phyloP scores from a whole-genome alignment of 2,329 filamentous ascomycete genomes.

The Beauveria varroae region DNA sequence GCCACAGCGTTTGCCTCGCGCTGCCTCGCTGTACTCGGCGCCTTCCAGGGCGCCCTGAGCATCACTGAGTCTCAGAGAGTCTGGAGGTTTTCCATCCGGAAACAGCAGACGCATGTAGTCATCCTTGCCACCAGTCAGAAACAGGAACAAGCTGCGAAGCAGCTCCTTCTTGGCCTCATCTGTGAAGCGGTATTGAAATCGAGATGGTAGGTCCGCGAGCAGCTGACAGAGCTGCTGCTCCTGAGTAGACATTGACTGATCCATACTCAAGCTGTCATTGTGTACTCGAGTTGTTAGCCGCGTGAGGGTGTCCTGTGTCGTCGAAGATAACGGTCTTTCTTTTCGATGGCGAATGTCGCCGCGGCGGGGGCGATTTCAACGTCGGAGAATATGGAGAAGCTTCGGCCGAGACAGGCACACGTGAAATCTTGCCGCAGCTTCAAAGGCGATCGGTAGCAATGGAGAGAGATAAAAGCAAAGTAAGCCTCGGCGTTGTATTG shows the following conservation, averaged over 20 bases:
- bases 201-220: conserved; percentile 68
- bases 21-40: conserved; percentile 87
- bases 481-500: neutral
- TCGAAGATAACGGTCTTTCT: neutral
- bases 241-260: conserved; percentile 50
- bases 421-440: neutral
- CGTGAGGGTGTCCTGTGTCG: neutral
- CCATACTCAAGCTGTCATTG: conserved; percentile 34
- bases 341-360: neutral
- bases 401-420: neutral
- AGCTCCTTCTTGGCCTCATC: conserved; percentile 64
- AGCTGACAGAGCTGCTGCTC: conserved; percentile 80
- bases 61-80: conserved; percentile 69
- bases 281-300: neutral
- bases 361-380: neutral
- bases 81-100: conserved; percentile 59
- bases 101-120: conserved; percentile 78
- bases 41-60: conserved; percentile 91
- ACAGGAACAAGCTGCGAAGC: conserved; percentile 75
- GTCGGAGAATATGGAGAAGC: neutral
- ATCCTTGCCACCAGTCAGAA: conserved; percentile 66
- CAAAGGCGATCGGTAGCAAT: neutral
- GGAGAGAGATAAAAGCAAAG: neutral
- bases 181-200: conserved; percentile 69
- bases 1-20: conserved; percentile 86